Evolutionary conservation across 2,329 filamentous ascomycete genomes (phyloP).

Genomic region (Arthrinium puccinioides): DNA sequence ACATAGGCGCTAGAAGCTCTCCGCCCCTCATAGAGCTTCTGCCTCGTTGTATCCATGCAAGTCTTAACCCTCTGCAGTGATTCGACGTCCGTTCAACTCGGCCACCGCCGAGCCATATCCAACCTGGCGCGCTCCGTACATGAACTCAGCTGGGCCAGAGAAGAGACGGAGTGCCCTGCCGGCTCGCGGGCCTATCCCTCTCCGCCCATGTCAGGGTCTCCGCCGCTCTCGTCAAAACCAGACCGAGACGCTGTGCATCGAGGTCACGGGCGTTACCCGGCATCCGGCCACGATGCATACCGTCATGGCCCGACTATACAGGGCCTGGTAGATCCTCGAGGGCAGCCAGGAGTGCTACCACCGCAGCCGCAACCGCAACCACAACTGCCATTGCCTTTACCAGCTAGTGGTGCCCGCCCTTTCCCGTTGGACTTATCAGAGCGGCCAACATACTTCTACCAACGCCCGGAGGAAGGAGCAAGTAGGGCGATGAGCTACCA

Average conservation of each 20-base stretch:
- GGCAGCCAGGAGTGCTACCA: slow-evolving; percentile 18
- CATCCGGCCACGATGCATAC: slow-evolving; percentile 43
- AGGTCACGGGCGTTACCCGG: slow-evolving; percentile 40
- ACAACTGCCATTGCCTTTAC: slow-evolving; percentile 13
- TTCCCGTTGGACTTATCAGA: slow-evolving; percentile 32
- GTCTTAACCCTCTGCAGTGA: slow-evolving; percentile 36
- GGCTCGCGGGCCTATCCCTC: slow-evolving; percentile 58
- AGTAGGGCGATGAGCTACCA: slow-evolving; percentile 24
- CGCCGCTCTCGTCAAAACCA: slow-evolving; percentile 51
- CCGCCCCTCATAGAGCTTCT: slow-evolving; percentile 14
- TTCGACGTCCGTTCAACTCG: slow-evolving; percentile 39
- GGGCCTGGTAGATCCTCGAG: slow-evolving; percentile 29
- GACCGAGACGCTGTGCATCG: slow-evolving; percentile 50
- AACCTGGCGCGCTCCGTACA: slow-evolving; percentile 47
- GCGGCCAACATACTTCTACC: slow-evolving; percentile 31
- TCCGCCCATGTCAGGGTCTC: slow-evolving; percentile 69
- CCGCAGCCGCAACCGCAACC: slow-evolving; percentile 16
- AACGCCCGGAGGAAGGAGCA: slow-evolving; percentile 28
- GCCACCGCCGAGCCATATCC: slow-evolving; percentile 51
- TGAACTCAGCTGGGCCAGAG: slow-evolving; percentile 48
- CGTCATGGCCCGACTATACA: slow-evolving; percentile 29
- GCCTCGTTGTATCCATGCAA: slow-evolving; percentile 49
- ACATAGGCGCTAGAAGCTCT: slow-evolving; percentile 18
- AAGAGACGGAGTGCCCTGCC: slow-evolving; percentile 46
- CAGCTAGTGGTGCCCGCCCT: slow-evolving; percentile 21